Base-by-base conservation (phyloP, 2,329 filamentous ascomycete genomes). In the Capronia americana region DNA sequence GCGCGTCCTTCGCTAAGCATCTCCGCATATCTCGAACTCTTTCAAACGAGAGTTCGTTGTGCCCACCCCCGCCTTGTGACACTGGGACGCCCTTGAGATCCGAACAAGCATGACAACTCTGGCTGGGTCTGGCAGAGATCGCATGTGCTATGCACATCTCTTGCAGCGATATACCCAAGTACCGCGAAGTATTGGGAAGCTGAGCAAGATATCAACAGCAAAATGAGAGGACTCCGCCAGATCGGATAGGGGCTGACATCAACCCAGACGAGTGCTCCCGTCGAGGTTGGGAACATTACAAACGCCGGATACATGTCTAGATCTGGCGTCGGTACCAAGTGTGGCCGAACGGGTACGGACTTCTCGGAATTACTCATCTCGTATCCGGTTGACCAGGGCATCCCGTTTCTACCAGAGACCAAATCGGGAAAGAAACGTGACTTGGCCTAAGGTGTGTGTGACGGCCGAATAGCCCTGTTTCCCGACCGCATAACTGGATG, bases 381-480 rank as follows among this genome's bases (percentile, higher is more conserved):
- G 11, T 50, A 11, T 57, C 41, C 10, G 14, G 14, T 59, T 7
- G 28, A 46, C 10, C 17, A 50, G 34, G 28, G 11, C 57, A 26
- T 26, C 23, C 14, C n/a, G 32, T 20, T 30, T n/a, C 20, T 53
- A 64, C 61, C 61, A 58, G 12, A 11, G 20, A 14, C 61, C 61
- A 34, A 44, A 53, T 58, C 14, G 20, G 61, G 61, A 58, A 64
- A 64, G 51, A 64, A 54, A 64, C 61, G 61, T 64, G 61, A 53
- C 61, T 26, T 24, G 34, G n/a, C 20, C 28, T 20, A 11, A 44
- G 24, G 8, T n/a, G 12, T n/a, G 7, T 10, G 23, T 38, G 28
- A 63, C 26, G 51, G 51, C 41, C n/a, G 8, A 14, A 10, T 7
- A 20, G 24, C 1, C 50, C 28, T 32, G n/a, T 10, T 17, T 55